These are phyloP conservation scores for Retiboletus flavoniger DNA, from an alignment of 1,284 basidiomycete genomes.

Conservation along the genomic window DNA sequence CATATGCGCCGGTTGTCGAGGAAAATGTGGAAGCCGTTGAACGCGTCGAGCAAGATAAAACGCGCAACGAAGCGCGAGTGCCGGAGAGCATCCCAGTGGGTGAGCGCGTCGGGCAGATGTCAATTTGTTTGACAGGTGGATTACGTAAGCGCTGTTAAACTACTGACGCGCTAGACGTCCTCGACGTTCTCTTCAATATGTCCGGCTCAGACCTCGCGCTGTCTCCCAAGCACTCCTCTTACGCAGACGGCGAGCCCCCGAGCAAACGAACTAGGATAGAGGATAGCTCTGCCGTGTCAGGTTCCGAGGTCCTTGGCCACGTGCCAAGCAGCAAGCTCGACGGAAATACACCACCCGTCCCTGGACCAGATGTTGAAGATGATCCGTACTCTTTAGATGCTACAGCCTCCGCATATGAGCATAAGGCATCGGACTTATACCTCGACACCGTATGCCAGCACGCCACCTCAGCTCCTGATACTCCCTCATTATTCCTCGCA, in stretches of 20 bases:
- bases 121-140: neutral
- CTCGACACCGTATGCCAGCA: conserved; percentile 80
- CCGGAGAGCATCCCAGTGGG: conserved; percentile 23
- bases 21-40: conserved; percentile 18
- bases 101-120: neutral
- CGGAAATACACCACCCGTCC: conserved; percentile 29
- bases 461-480: conserved; percentile 13
- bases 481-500: conserved; percentile 36
- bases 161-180: neutral
- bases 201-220: conserved; percentile 9
- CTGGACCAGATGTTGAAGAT: conserved; percentile 45
- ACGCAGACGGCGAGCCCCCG: conserved; percentile 35
- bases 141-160: conserved; percentile 25
- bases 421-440: conserved; percentile 83
- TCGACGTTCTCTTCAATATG: conserved; percentile 16
- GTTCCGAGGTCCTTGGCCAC: conserved; percentile 15
- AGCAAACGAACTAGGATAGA: conserved; percentile 44
- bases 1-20: conserved; percentile 17
- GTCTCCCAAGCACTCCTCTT: conserved; percentile 8
- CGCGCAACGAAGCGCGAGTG: conserved; percentile 24
- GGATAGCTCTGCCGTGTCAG: conserved; percentile 15
- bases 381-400: conserved; percentile 47
- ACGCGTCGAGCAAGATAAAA: conserved; percentile 24
- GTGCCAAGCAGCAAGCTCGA: conserved; percentile 20
- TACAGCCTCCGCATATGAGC: conserved; percentile 41